phyloP scores from a whole-genome alignment of 2,329 filamentous ascomycete genomes.

The Exophiala alcalophila region DNA sequence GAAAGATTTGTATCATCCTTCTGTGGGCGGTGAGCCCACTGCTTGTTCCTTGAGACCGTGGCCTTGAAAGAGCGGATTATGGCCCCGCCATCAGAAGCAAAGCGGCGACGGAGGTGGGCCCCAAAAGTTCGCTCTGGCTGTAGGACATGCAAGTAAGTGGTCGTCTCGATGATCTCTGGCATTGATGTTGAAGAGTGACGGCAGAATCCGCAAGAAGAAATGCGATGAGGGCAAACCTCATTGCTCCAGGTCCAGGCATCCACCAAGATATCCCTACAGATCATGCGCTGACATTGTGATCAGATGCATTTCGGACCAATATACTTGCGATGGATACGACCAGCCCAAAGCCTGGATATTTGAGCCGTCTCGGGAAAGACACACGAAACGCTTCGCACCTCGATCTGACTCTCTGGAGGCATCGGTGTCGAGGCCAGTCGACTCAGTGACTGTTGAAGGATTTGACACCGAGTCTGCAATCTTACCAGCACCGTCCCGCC shows the following conservation, averaged over 20 bases:
- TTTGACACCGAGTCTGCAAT: neutral
- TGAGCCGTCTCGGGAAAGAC: constrained; percentile 4
- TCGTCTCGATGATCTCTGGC: neutral
- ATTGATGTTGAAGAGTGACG: no score
- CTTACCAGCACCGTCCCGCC: neutral
- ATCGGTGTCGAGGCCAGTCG: no score
- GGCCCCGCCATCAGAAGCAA: neutral
- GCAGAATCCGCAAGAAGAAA: constrained; percentile 5
- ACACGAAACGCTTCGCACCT: no score
- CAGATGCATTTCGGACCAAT: constrained; percentile 14
- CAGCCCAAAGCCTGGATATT: constrained; percentile 19
- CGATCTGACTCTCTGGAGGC: no score
- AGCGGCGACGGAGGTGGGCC: constrained; percentile 13
- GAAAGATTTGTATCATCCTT: no score
- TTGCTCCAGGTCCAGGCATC: constrained; percentile 7
- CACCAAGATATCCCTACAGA: neutral
- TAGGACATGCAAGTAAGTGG: constrained; percentile 15
- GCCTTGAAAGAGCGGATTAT: no score
- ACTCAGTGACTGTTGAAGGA: no score
- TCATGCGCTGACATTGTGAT: neutral
- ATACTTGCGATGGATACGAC: constrained; percentile 15
- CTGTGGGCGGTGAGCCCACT: no score
- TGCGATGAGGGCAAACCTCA: constrained; percentile 17
- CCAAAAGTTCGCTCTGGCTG: constrained; percentile 14
- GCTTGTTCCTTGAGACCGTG: no score